These are phyloP conservation scores for Lophium mytilinum DNA, from an alignment of 495 filamentous ascomycete genomes.

Conservation along the genomic window DNA sequence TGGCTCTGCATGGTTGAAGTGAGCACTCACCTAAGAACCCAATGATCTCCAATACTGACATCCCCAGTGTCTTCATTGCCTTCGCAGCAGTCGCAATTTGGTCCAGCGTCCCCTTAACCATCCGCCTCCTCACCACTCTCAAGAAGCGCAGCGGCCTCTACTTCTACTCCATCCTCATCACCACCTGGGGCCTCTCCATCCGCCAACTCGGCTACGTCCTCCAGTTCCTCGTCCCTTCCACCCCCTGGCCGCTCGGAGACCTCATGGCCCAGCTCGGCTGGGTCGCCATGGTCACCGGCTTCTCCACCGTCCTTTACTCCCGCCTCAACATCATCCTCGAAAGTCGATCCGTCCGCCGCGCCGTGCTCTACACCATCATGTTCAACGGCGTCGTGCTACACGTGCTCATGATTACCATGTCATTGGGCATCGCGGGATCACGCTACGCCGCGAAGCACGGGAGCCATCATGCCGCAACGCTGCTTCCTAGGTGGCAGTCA, in stretches of 20 bases:
- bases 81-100: slow-evolving; percentile 5
- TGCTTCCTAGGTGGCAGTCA: background rate
- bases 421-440: background rate
- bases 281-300: slow-evolving; percentile 8
- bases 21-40: too few species aligned
- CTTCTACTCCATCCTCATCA: slow-evolving; percentile 5
- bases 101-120: slow-evolving; percentile 3
- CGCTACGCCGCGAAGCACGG: background rate
- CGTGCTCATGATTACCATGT: background rate
- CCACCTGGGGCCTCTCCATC: slow-evolving; percentile 5
- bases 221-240: background rate
- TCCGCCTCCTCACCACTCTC: slow-evolving; percentile 5
- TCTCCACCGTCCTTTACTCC: slow-evolving; percentile 6
- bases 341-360: background rate
- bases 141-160: slow-evolving; percentile 1
- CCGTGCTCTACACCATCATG: background rate
- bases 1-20: too few species aligned
- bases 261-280: slow-evolving; percentile 1
- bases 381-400: slow-evolving; percentile 2
- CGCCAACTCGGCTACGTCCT: slow-evolving; percentile 5
- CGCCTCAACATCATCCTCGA: slow-evolving; percentile 5
- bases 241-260: background rate
- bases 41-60: background rate
- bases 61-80: slow-evolving; percentile 1
- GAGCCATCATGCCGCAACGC: too few species aligned